Percentiles rank a stretch among this genome's conserved stretches.
Evolutionary conservation across 1,284 basidiomycete genomes (phyloP).

Genomic region (Rhizoctonia solani): DNA sequence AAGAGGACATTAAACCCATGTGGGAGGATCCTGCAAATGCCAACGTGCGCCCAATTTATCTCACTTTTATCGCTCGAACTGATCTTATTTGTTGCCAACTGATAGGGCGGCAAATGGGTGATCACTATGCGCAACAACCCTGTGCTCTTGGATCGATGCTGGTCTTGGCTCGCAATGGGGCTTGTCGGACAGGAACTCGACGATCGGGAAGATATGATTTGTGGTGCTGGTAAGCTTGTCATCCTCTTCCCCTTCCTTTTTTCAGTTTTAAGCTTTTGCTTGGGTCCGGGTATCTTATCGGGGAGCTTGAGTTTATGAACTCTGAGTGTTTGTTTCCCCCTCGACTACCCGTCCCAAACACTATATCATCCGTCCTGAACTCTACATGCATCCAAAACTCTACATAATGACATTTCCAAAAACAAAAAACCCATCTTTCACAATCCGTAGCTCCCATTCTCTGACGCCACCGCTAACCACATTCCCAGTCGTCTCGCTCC

Average conservation of each 20-base stretch:
- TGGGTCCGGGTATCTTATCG: too few relatives aligned
- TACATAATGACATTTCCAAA: too few relatives aligned
- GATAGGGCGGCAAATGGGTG: slow-evolving; percentile 87
- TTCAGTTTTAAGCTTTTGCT: too few relatives aligned
- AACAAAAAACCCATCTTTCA: too few relatives aligned
- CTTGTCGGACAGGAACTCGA: slow-evolving; percentile 90
- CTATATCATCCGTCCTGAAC: too few relatives aligned
- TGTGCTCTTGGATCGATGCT: slow-evolving; percentile 79
- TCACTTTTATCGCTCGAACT: background rate
- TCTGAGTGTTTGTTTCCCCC: too few relatives aligned
- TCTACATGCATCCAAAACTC: too few relatives aligned
- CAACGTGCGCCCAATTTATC: slow-evolving; percentile 45
- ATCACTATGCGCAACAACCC: slow-evolving; percentile 87
- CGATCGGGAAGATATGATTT: slow-evolving; percentile 76
- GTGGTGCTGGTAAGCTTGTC: slow-evolving; percentile 59
- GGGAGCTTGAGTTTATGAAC: too few relatives aligned
- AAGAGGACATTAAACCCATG: slow-evolving; percentile 89
- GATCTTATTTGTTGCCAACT: background rate
- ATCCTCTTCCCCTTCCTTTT: background rate
- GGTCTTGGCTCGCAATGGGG: slow-evolving; percentile 89
- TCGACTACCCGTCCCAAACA: too few relatives aligned
- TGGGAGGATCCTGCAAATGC: slow-evolving; percentile 95
- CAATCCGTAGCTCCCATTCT: too few relatives aligned
- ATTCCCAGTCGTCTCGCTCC: slow-evolving; percentile 73
- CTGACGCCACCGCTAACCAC: too few relatives aligned